Conservation (phyloP, 2,329 filamentous ascomycete species). For the Fusarium anguioides region DNA sequence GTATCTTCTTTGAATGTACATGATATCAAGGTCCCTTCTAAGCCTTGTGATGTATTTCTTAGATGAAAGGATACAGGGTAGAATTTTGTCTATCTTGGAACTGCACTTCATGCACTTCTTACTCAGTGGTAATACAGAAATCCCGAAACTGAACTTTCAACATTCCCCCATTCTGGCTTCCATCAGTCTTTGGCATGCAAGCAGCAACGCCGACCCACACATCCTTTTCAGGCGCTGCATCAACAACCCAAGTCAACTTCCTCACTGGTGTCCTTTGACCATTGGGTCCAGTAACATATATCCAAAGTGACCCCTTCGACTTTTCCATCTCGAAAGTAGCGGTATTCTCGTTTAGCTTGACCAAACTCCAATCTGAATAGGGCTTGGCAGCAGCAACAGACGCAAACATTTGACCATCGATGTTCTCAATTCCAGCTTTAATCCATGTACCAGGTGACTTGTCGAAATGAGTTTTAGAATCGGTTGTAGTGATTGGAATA, state of each 20-base stretch:
- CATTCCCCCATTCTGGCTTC: neutral
- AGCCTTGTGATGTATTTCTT: no score
- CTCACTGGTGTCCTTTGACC: neutral
- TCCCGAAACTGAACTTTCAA: neutral
- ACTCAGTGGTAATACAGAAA: neutral
- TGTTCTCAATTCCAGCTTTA: neutral
- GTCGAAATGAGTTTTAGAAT: neutral
- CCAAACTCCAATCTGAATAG: conserved; percentile 5
- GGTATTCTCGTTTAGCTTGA: neutral
- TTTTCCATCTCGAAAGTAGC: neutral
- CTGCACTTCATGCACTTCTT: neutral
- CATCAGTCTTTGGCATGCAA: conserved; percentile 9
- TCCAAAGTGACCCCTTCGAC: conserved; percentile 1
- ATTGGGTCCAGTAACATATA: neutral
- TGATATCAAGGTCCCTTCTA: no score
- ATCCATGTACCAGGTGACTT: conserved; percentile 6
- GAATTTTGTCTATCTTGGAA: no score
- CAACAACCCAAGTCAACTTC: conserved; percentile 11
- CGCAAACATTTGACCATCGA: neutral
- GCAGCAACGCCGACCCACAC: conserved; percentile 3
- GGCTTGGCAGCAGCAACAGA: neutral
- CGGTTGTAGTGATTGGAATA: neutral
- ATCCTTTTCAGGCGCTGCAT: neutral
- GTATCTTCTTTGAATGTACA: no score
- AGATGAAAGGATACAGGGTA: no score